Base-by-base conservation (phyloP, 768 basidiomycete genomes). In the Tricholomella constricta region DNA sequence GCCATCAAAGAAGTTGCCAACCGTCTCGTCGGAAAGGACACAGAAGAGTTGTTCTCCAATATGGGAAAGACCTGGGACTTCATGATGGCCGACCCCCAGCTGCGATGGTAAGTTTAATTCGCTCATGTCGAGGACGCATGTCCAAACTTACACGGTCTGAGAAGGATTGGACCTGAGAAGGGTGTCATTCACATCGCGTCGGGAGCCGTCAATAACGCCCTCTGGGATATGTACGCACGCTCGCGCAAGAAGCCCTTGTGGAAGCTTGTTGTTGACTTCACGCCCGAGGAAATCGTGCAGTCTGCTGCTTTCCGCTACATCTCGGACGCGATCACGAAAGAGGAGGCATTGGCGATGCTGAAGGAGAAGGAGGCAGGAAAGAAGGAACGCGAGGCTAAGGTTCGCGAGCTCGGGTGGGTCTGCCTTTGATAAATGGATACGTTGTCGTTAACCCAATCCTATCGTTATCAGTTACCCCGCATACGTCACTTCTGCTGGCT, bases 31-130 rank as follows among this genome's bases (percentile, higher is more conserved):
- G 92, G 92, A 14, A 90, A 86, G 66, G 84, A 90, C 42, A 78
- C 86, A 1, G 92, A 94, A 60, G 78, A 81, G 23, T 78, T 98
- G 14, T 97, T 98, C 65, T 77, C 77, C 12, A 83, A 93, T 63
- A 97, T 98, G 94, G 95, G 94, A 2, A 82, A 85, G 63, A 83
- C 91, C 0, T 97, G 91, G 91, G 85, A 92, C 46, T 87, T 82
- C 68, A 78, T 98, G 65, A 83, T 88, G 65, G 82, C 88, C 2
- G 95, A 98, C 72, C 82, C 95, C 29, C 95, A 98, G 66, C 72
- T 96, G 51, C 81, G 95, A 69, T 98, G 95, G 95, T 88, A 61
- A 34, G 82, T 67, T 17, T 17, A 47, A 5, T 17, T 29, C 45
- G 25, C 37, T 47, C n/a, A 19, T 32, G 15, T 27, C 1, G 23